A percentile compares a stretch with the other conserved stretches of the same genome.
phyloP scores from a whole-genome alignment of 768 basidiomycete genomes.

The Lactarius hatsudake region DNA sequence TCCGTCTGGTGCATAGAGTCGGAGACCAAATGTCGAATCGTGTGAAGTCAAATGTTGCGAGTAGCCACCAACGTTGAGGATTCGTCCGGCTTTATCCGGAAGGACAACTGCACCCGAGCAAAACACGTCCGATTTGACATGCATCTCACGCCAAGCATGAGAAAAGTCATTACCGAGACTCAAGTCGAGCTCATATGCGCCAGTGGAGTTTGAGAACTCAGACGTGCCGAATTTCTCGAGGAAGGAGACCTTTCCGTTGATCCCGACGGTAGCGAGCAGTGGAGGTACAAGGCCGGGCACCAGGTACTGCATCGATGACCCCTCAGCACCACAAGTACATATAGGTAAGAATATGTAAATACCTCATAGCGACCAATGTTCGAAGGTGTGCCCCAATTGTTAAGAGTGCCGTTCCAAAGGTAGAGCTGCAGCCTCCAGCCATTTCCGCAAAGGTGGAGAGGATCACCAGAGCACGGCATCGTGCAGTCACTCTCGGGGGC shows the following conservation, averaged over 20 bases:
- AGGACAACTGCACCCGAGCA: constrained; percentile 71
- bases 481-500: constrained; percentile 41
- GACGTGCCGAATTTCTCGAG: constrained; percentile 47
- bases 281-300: constrained; percentile 65
- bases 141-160: constrained; percentile 71
- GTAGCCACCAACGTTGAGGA: constrained; percentile 56
- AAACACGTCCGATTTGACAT: constrained; percentile 75
- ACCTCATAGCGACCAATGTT: background rate
- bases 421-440: constrained; percentile 28
- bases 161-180: constrained; percentile 45
- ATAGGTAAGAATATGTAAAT: background rate
- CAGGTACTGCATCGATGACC: constrained; percentile 37
- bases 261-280: constrained; percentile 68
- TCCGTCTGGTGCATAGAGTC: constrained; percentile 74
- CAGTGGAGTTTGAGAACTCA: constrained; percentile 57
- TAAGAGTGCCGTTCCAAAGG: background rate
- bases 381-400: background rate
- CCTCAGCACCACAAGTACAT: background rate
- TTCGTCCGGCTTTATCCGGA: constrained; percentile 68
- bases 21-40: constrained; percentile 34
- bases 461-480: constrained; percentile 68
- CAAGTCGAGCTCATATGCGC: constrained; percentile 75
- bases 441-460: constrained; percentile 65
- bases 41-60: no score
- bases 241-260: constrained; percentile 81